Evolutionary conservation across 352 stramenopile genomes (phyloP), one percentile per base, ranked within the genome.

Genomic region (Phytophthora hibernalis): DNA sequence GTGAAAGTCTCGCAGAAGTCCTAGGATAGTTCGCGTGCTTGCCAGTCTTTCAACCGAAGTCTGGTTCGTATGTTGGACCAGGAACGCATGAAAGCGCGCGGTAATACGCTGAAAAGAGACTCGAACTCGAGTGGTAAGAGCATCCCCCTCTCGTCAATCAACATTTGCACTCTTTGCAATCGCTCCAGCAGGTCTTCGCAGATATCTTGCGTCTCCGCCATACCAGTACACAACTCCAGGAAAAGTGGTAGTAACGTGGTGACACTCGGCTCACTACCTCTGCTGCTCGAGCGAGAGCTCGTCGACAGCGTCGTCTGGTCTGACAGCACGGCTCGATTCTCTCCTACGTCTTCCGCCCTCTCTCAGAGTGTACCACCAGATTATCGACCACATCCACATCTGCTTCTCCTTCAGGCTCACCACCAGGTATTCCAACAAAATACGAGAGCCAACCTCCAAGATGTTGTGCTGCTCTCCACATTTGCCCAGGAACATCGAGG

Each of bases 141-240:
- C 11, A 8, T 15, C 30, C 26, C 26, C 7, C 12, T 54, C 22
- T 57, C 44, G 18, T 59, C 53, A 44, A 69, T 1, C 2, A 42
- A 47, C 26, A 20, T 52, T 11, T 69, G 26, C 37, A 40, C 35
- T 53, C 52, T 28, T 40, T 45, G 35, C 15, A 69, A 22, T 3
- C 61, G 28, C 26, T 62, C 53, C 18, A 63, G 21, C 21, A 59
- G 15, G 21, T 69, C 44, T 57, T 69, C 61, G 43, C 61, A 69
- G 11, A 69, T 58, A 12, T 64, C 38, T 10, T 57, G 44, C 1
- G 47, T 57, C 28, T 63, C 57, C n/a, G 4, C 57, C 57, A 65
- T 65, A 21, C 33, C 37, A 3, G 11, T 9, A 35, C 35, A 56
- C 47, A 51, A 22, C n/a, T 57, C 53, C 18, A 57, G 21, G 13